These are phyloP conservation scores for Dioscorea alata DNA, from an alignment of 106 monocot genomes.

Conservation along the genomic window DNA sequence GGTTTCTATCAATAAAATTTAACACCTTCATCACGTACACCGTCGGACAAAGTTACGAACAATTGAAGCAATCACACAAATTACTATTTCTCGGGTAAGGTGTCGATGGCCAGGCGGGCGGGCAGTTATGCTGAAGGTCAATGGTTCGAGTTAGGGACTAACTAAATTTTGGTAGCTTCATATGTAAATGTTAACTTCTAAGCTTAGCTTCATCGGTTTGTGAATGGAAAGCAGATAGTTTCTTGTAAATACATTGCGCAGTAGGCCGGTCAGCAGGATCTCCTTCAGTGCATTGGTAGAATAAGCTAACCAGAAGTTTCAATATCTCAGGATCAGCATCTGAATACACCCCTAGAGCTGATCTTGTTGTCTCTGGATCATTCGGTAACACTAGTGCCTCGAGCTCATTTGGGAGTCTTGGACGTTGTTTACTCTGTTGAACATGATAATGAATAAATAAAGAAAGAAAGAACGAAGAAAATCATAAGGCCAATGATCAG, in stretches of 20 bases:
- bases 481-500: too few relatives aligned
- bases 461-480: background rate
- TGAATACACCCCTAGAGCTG: constrained; percentile 17
- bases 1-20: too few relatives aligned
- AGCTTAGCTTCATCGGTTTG: background rate
- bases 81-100: too few relatives aligned
- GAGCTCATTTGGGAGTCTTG: constrained; percentile 56
- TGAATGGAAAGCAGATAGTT: constrained; percentile 15
- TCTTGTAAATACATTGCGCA: constrained; percentile 49
- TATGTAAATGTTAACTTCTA: too few relatives aligned
- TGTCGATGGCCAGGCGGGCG: too few relatives aligned
- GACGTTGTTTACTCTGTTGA: constrained; percentile 57
- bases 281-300: constrained; percentile 55
- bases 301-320: constrained; percentile 58
- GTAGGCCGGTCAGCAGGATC: constrained; percentile 70
- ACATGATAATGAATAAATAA: background rate
- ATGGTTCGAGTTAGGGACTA: too few relatives aligned
- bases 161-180: too few relatives aligned
- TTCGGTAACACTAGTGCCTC: constrained; percentile 43
- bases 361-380: constrained; percentile 10
- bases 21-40: too few relatives aligned
- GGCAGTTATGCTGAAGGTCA: too few relatives aligned
- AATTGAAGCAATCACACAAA: too few relatives aligned
- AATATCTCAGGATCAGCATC: constrained; percentile 32
- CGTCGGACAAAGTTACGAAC: too few relatives aligned